Evolutionary conservation across 139 green algal genomes (phyloP), one percentile per base, ranked within the genome.

Genomic region (Ettlia oleoabundans): DNA sequence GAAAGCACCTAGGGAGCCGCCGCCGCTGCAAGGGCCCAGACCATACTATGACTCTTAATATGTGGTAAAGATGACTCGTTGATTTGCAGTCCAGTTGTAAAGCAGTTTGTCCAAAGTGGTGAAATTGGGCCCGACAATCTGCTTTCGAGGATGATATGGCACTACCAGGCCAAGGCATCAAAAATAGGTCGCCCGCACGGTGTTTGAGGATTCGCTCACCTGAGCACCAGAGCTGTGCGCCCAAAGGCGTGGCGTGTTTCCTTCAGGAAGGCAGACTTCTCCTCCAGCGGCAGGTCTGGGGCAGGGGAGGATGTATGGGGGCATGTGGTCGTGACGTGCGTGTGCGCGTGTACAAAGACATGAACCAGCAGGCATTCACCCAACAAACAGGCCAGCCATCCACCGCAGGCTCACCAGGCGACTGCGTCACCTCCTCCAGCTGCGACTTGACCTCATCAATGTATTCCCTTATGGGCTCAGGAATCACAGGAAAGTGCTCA

Each of bases 231-330:
- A 10, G 96, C 97, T 0, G 97, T 99, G 74, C 97, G 88, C 0
- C 97, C 97, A 89, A 97, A 99, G 2, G 95, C 91, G 86, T 99
- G 97, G 10, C 97, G 90, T 30, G 94, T 97, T 85, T 99, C 96
- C 22, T 91, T 89, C 81, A 98, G 83, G 86, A 99, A 99, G 1
- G 87, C 83, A 63, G 97, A 76, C 87, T 98, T 98, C 84, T 99
- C 92, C 64, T 96, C 89, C 38, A 94, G 72, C 4, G 85, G 64
- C 53, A 97, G 73, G 33, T 89, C 83, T 24, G 86, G 51, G 32
- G 40, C 9, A 22, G 22, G 21, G 24, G 2, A n/a, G 30, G 19
- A 32, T 22, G 35, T 42, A 1, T n/a, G 47, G 47, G 47, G 24
- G 30, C 32, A 38, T 3, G 42, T 28, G 6, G 7, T 4, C 32